Evolutionary conservation across 805 yeast genomes (phyloP).

Genomic region (Yamadazyma kitorensis): DNA sequence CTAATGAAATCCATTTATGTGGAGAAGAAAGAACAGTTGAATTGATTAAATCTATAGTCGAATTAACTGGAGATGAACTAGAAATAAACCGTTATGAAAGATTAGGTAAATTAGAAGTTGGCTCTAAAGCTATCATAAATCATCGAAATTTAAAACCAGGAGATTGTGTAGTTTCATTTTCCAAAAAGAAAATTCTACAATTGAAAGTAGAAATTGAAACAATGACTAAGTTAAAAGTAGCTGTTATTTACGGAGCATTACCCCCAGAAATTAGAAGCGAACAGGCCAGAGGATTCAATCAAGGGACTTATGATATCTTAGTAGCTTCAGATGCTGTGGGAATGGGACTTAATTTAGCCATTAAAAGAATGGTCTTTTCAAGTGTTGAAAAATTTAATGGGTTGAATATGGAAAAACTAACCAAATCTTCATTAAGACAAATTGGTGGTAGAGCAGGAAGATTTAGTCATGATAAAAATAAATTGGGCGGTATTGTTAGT

Average conservation of each 20-base stretch:
- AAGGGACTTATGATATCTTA: slow-evolving; percentile 74
- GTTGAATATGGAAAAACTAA: slow-evolving; percentile 38
- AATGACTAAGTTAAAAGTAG: slow-evolving; percentile 63
- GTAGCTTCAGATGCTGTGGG: slow-evolving; percentile 98
- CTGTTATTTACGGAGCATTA: slow-evolving; percentile 89
- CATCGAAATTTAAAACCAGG: slow-evolving; percentile 54
- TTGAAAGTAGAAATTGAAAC: slow-evolving; percentile 68
- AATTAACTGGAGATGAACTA: slow-evolving; percentile 76
- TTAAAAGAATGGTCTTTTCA: slow-evolving; percentile 75
- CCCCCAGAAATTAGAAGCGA: slow-evolving; percentile 92
- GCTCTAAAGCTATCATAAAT: slow-evolving; percentile 27
- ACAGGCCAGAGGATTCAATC: slow-evolving; percentile 78
- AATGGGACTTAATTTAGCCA: slow-evolving; percentile 90
- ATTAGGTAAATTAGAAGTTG: slow-evolving; percentile 66
- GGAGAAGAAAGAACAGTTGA: slow-evolving; percentile 89
- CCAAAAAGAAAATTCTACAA: slow-evolving; percentile 68
- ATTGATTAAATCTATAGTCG: slow-evolving; percentile 54
- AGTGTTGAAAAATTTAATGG: slow-evolving; percentile 73
- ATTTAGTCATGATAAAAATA: slow-evolving; percentile 39
- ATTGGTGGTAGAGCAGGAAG: slow-evolving; percentile 97
- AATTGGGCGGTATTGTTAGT: slow-evolving; percentile 49
- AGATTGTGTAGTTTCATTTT: slow-evolving; percentile 87
- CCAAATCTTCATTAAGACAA: slow-evolving; percentile 75
- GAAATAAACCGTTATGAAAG: slow-evolving; percentile 71
- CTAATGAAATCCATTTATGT: slow-evolving; percentile 85